Evolutionary conservation across 208 protist species (phyloP).

Genomic region (Leishmania arabica): DNA sequence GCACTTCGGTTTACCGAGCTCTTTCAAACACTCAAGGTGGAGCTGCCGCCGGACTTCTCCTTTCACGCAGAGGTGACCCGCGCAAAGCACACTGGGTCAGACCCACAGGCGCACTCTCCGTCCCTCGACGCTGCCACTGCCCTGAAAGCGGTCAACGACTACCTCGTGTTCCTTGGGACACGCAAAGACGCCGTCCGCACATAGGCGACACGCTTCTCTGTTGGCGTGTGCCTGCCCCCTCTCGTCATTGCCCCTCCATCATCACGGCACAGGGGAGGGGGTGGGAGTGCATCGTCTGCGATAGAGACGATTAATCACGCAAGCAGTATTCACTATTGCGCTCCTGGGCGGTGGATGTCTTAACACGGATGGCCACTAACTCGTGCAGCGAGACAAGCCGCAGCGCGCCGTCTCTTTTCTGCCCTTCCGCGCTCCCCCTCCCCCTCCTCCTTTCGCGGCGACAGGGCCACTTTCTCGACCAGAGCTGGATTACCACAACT

Average conservation of each 20-base stretch:
- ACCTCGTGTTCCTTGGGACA: constrained; percentile 72
- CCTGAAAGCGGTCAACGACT: constrained; percentile 54
- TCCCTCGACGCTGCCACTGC: constrained; percentile 48
- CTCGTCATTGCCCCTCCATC: background rate
- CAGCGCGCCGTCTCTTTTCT: background rate
- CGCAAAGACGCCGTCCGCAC: constrained; percentile 50
- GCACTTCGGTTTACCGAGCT: constrained; percentile 41
- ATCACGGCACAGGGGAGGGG: background rate
- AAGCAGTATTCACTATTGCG: background rate
- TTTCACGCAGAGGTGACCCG: constrained; percentile 50
- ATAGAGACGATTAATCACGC: background rate
- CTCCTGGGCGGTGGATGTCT: background rate
- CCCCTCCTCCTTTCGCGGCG: background rate
- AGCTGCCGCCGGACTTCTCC: constrained; percentile 51
- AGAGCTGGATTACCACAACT: background rate
- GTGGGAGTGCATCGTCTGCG: background rate
- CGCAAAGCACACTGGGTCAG: constrained; percentile 11
- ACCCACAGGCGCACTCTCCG: constrained; percentile 6
- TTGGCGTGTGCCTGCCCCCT: background rate
- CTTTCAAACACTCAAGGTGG: constrained; percentile 71
- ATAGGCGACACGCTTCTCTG: background rate
- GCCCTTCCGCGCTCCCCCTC: background rate
- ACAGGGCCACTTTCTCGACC: background rate
- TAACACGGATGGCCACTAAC: background rate
- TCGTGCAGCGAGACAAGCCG: background rate